phyloP scores from a whole-genome alignment of 2,329 filamentous ascomycete species.

The Colletotrichum horii region DNA sequence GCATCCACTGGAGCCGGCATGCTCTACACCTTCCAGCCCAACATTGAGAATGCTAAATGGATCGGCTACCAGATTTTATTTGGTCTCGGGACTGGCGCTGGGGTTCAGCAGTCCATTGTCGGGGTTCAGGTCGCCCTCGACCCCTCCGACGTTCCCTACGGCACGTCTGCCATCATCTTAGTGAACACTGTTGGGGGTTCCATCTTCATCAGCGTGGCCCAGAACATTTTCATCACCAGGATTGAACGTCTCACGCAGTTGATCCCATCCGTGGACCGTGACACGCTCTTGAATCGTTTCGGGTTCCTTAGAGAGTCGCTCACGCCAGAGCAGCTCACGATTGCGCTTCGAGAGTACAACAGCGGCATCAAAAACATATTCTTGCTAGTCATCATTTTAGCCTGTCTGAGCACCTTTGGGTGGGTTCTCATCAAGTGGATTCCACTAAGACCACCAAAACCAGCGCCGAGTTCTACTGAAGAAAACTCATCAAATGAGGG shows the following conservation, averaged over 20 bases:
- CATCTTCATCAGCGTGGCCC: neutral
- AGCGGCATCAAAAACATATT: neutral
- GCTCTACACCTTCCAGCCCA: neutral
- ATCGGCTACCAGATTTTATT: constrained; percentile 14
- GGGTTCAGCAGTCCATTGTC: neutral
- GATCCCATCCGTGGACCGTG: neutral
- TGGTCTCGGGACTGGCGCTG: neutral
- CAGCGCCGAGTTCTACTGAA: neutral
- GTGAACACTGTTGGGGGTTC: neutral
- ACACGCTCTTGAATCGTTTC: neutral
- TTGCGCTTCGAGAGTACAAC: neutral
- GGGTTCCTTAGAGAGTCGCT: neutral
- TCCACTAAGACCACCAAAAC: neutral
- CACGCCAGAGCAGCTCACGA: neutral
- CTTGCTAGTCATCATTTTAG: neutral
- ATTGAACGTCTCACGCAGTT: neutral
- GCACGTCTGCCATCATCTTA: neutral
- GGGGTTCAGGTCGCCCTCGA: neutral
- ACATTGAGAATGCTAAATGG: neutral
- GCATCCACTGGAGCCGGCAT: neutral
- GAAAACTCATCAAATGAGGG: neutral
- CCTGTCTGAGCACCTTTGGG: neutral
- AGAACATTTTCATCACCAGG: neutral
- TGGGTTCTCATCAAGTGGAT: neutral
- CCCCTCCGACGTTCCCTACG: neutral